Percentiles rank a stretch among this genome's conserved stretches.
Evolutionary conservation across 2,329 filamentous ascomycete genomes (phyloP).

Genomic region (Pestalotiopsis sp.): DNA sequence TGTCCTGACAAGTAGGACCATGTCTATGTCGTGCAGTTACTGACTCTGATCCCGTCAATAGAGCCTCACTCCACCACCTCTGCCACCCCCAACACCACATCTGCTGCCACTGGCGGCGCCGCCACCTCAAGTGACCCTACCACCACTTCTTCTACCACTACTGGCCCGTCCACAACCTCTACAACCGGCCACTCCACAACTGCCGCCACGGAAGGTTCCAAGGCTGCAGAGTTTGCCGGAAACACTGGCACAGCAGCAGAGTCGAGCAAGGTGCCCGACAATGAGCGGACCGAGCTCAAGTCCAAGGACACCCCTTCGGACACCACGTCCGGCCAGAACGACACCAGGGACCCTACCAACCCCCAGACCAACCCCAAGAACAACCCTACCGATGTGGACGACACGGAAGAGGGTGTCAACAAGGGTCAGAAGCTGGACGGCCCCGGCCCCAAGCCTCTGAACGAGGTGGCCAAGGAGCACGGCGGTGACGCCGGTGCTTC

Average conservation of each 20-base stretch:
- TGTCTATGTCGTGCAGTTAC: not conserved
- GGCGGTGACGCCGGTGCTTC: slow-evolving; percentile 29
- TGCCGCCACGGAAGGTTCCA: slow-evolving; percentile 11
- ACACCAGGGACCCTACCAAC: slow-evolving; percentile 40
- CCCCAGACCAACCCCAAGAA: slow-evolving; percentile 34
- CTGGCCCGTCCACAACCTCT: not conserved
- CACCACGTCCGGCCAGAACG: slow-evolving; percentile 36
- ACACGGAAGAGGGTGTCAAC: slow-evolving; percentile 32
- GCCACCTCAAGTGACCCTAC: slow-evolving; percentile 2
- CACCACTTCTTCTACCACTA: not conserved
- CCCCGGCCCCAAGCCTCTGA: slow-evolving; percentile 45
- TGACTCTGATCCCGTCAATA: not conserved
- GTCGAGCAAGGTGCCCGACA: slow-evolving; percentile 24
- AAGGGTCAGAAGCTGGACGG: slow-evolving; percentile 38
- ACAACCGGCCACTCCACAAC: slow-evolving; percentile 9
- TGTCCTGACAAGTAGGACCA: slow-evolving; percentile 12
- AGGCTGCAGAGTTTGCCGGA: slow-evolving; percentile 23
- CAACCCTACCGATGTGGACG: slow-evolving; percentile 39
- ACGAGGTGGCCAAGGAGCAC: slow-evolving; percentile 27
- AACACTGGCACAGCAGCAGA: slow-evolving; percentile 26
- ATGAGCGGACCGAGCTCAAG: slow-evolving; percentile 29
- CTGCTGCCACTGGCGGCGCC: not conserved
- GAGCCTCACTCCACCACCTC: not conserved
- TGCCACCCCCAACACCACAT: slow-evolving; percentile 11
- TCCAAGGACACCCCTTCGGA: slow-evolving; percentile 22